Base-by-base conservation (phyloP, 2,329 filamentous ascomycete genomes). In the Aspergillus nomiae region DNA sequence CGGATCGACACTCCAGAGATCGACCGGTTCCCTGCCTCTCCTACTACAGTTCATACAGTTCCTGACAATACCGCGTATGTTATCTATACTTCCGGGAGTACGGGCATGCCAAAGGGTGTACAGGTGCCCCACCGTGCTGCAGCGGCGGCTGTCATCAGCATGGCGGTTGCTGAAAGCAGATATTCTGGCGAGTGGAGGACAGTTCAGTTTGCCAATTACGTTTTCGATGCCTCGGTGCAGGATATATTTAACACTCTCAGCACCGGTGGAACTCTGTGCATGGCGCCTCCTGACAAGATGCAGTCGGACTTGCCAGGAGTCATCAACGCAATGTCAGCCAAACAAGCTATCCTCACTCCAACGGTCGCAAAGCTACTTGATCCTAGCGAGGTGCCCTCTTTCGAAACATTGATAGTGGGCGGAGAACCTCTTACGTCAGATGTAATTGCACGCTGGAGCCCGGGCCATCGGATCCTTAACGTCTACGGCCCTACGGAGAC, bases 401-500 rank as follows among this genome's bases (percentile, higher is more conserved):
- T 59, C 6, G 30, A 59, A 11, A 51, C 43, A 16, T 26, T 59
- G 21, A 38, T 38, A 10, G 28, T 59, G 12, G 46, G 26, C 1
- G 56, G 56, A 24, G 56, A 59, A 12, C 56, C 56, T 28, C 28
- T 59, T 26, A 59, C 56, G 8, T 45, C 43, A 4, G 56, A 50
- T 30, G 43, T 50, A 8, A 36, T 59, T 32, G 45, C 30, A 14
- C 41, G 46, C 6, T 59, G 56, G 56, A 51, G 28, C 14, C 38
- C 38, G 14, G 19, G 19, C 14, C 56, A 45, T 24, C 28, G 16
- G 6, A 51, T 59, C 34, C n/a, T 59, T 10, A 59, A 59, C 56
- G 30, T 36, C 7, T 59, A 59, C 56, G 56, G 56, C n/a, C 56
- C 56, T 38, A 57, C 55, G n/a, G 55, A 57, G 24, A 46, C 55